Conservation (phyloP, 768 basidiomycete species). For the Clavaria fumosa region DNA sequence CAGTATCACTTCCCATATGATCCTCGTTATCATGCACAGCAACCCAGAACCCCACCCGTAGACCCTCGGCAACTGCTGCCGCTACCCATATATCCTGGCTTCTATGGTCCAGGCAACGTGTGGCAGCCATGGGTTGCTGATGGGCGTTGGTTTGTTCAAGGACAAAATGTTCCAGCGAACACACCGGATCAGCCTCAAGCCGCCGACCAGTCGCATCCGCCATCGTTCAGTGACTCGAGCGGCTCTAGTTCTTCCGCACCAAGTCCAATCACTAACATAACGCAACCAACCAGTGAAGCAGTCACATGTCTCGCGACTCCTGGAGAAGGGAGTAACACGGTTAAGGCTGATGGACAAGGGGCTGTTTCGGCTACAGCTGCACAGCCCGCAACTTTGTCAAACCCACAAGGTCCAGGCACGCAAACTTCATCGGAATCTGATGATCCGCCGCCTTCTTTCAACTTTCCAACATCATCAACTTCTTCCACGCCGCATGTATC, state of each 20-base stretch:
- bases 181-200: background rate
- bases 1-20: too few species aligned
- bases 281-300: background rate
- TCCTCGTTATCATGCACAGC: too few species aligned
- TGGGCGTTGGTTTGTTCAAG: slow-evolving; percentile 16
- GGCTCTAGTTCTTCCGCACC: slow-evolving; percentile 1
- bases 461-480: slow-evolving; percentile 6
- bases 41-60: too few species aligned
- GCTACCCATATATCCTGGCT: too few species aligned
- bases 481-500: background rate
- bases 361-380: too few species aligned
- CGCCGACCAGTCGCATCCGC: background rate
- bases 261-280: background rate
- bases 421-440: slow-evolving; percentile 1
- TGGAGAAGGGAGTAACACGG: background rate
- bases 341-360: background rate
- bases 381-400: slow-evolving; percentile 49
- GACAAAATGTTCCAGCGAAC: slow-evolving; percentile 8
- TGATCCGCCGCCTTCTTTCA: background rate
- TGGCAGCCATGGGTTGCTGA: slow-evolving; percentile 44
- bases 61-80: too few species aligned
- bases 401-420: slow-evolving; percentile 33
- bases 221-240: background rate
- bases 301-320: background rate
- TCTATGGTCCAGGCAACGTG: slow-evolving; percentile 45